Percentiles rank a stretch among this genome's conserved stretches.
Conservation (phyloP, 2,329 filamentous ascomycete genomes). For the Monosporascus sp. region DNA sequence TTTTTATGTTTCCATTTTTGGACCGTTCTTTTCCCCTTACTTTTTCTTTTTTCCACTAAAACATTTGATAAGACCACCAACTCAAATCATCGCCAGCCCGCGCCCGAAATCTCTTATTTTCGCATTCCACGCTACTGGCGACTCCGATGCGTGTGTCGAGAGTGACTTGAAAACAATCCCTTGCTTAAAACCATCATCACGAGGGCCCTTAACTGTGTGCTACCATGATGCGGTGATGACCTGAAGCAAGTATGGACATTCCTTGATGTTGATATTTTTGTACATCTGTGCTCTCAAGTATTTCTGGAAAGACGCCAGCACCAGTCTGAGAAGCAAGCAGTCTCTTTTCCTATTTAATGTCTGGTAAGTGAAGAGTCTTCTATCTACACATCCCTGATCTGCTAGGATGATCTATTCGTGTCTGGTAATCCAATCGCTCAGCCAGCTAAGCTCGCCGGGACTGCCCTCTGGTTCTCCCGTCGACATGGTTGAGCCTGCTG, state of each 20-base stretch:
- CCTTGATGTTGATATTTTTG: background rate
- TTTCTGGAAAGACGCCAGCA: background rate
- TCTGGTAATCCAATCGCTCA: conserved; percentile 28
- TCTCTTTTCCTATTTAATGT: background rate
- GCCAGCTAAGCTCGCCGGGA: conserved; percentile 13
- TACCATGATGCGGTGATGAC: conserved; percentile 64
- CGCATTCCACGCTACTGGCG: conserved; percentile 39
- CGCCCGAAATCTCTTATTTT: conserved; percentile 3
- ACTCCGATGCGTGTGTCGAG: conserved; percentile 53
- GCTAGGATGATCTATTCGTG: conserved; percentile 23
- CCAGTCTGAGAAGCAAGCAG: conserved; percentile 7
- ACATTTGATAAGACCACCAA: conserved; percentile 38
- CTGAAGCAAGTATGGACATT: conserved; percentile 58
- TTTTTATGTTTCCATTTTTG: conserved; percentile 11
- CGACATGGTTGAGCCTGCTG: conserved; percentile 25
- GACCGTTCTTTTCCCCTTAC: conserved; percentile 14
- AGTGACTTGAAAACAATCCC: conserved; percentile 44
- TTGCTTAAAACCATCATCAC: conserved; percentile 66
- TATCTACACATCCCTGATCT: conserved; percentile 2
- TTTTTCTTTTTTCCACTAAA: conserved; percentile 24
- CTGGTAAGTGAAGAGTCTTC: conserved; percentile 9
- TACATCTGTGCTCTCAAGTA: background rate
- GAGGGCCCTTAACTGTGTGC: conserved; percentile 57
- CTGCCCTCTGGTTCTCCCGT: conserved; percentile 1
- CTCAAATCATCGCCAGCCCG: conserved; percentile 39